Evolutionary conservation across 768 basidiomycete genomes (phyloP).

Genomic region (Neoboletus brunneissimus): DNA sequence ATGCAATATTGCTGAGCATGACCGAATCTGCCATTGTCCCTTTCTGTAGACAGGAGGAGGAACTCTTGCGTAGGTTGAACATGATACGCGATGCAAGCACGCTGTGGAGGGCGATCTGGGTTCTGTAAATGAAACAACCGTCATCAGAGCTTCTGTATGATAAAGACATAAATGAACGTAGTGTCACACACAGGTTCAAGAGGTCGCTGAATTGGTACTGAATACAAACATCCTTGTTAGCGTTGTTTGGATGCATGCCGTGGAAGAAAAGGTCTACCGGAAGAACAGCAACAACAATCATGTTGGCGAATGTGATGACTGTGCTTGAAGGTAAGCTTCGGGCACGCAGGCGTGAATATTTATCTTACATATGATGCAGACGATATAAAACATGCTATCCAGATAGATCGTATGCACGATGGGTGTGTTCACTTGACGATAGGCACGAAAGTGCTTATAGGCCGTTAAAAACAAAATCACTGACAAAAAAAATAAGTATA

Average conservation of each 20-base stretch:
- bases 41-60: background rate
- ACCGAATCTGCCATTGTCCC: background rate
- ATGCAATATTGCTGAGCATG: background rate
- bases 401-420: no score
- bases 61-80: slow-evolving; percentile 12
- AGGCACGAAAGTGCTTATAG: no score
- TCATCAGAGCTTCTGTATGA: no score
- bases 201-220: slow-evolving; percentile 6
- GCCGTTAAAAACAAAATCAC: no score
- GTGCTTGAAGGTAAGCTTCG: background rate
- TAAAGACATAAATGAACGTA: background rate
- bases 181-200: background rate
- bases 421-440: no score
- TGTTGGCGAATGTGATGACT: slow-evolving; percentile 18
- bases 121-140: no score
- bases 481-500: background rate
- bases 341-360: background rate
- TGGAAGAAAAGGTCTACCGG: background rate
- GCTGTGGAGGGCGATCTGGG: no score
- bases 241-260: background rate
- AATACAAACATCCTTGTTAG: background rate
- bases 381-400: no score
- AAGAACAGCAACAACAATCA: slow-evolving; percentile 4
- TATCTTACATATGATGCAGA: slow-evolving; percentile 10
- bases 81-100: no score